phyloP scores from a whole-genome alignment of 805 yeast species.

The Suhomyces kilbournensis region DNA sequence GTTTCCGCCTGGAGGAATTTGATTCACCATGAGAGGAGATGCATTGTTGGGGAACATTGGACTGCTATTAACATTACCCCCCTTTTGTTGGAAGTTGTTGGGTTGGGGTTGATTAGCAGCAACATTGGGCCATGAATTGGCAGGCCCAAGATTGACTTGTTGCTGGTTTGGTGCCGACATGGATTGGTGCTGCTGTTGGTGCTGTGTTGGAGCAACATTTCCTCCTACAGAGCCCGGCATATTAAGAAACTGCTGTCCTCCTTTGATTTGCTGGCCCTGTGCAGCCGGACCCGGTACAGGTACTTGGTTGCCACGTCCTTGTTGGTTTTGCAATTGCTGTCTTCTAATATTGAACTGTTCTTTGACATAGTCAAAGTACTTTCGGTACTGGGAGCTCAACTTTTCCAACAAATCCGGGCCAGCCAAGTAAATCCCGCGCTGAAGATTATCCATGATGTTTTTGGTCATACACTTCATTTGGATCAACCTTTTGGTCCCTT shows the following conservation, averaged over 20 bases:
- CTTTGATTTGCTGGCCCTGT: not conserved
- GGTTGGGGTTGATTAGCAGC: constrained; percentile 6
- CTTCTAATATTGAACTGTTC: constrained; percentile 49
- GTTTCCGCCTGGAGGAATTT: constrained; percentile 1
- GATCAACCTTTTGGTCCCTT: constrained; percentile 71
- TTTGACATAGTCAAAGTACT: constrained; percentile 71
- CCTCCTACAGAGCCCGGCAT: constrained; percentile 5
- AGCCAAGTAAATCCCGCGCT: constrained; percentile 63
- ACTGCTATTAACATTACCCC: constrained; percentile 17
- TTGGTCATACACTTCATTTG: constrained; percentile 78
- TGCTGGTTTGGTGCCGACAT: constrained; percentile 1
- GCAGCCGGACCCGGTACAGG: not conserved
- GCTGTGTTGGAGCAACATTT: constrained; percentile 10
- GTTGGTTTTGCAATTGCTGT: constrained; percentile 34
- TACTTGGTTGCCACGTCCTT: constrained; percentile 14
- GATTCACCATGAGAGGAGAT: constrained; percentile 11
- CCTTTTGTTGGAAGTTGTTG: constrained; percentile 8
- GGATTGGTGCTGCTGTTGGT: constrained; percentile 2
- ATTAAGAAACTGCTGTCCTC: constrained; percentile 5
- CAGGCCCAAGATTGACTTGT: constrained; percentile 11
- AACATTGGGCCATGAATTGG: constrained; percentile 14
- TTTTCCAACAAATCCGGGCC: constrained; percentile 70
- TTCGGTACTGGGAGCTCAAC: constrained; percentile 67
- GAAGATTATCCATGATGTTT: constrained; percentile 68
- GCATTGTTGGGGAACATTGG: constrained; percentile 23